These are phyloP conservation scores for Sporothrix curviconia DNA, from an alignment of 2,329 filamentous ascomycete genomes.

Conservation along the genomic window DNA sequence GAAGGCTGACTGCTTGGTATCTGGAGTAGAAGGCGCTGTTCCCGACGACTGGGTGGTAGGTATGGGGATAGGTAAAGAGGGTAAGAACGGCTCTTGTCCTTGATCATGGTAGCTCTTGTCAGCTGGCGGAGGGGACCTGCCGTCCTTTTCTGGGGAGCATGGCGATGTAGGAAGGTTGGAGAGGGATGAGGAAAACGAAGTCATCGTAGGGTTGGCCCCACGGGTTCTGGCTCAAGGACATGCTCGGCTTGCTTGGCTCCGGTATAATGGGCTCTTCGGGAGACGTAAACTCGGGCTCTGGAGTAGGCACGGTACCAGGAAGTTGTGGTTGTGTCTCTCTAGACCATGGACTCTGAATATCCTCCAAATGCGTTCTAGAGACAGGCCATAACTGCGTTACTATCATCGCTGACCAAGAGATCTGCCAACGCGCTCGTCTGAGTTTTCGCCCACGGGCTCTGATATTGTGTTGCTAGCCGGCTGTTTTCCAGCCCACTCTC, in stretches of 20 bases:
- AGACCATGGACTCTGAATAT: constrained; percentile 9
- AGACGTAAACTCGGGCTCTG: not conserved
- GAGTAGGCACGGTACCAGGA: no score
- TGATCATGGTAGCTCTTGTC: not conserved
- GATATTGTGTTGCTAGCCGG: constrained; percentile 18
- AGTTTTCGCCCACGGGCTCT: constrained; percentile 18
- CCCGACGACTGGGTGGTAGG: constrained; percentile 11
- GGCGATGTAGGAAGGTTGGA: constrained; percentile 10
- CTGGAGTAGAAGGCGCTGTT: constrained; percentile 24
- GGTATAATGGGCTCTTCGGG: not conserved
- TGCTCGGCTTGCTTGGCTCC: not conserved
- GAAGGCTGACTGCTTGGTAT: constrained; percentile 25
- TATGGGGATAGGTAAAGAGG: not conserved
- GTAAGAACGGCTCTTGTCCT: not conserved
- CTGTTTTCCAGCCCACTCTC: not conserved
- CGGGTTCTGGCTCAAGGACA: constrained; percentile 15
- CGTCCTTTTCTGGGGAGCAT: constrained; percentile 1
- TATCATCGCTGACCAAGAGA: not conserved
- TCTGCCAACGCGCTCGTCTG: not conserved
- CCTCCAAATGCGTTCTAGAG: no score
- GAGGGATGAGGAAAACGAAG: not conserved
- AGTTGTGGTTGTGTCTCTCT: no score
- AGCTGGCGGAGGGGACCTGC: not conserved
- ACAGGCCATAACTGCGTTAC: not conserved
- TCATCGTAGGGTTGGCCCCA: constrained; percentile 2